Evolutionary conservation across 1,139 yeast species (phyloP).

Genomic region (Scheffersomyces parashehatae): DNA sequence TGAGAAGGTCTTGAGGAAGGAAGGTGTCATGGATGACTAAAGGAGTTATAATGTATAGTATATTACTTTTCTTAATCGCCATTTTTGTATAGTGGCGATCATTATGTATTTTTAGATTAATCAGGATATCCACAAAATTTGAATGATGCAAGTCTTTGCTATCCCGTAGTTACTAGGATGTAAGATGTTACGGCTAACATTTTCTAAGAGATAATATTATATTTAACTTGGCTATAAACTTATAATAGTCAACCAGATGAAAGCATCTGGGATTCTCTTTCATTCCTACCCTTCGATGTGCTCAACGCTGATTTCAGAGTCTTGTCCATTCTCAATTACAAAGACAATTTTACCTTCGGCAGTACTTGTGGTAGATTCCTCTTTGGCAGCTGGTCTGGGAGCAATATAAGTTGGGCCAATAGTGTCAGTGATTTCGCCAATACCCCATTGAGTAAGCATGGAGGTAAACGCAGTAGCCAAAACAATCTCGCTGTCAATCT

Average conservation of each 20-base stretch:
- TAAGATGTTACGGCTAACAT: neutral
- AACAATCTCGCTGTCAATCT: slow-evolving; percentile 50
- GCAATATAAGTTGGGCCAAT: slow-evolving; percentile 49
- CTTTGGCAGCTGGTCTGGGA: slow-evolving; percentile 4
- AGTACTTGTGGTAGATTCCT: neutral
- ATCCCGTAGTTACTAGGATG: neutral
- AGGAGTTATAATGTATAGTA: slow-evolving; percentile 1
- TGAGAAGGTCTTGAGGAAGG: slow-evolving; percentile 47
- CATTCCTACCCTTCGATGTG: neutral
- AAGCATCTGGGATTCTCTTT: no score
- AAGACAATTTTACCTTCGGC: slow-evolving; percentile 11
- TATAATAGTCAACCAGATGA: no score
- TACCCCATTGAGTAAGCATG: slow-evolving; percentile 66
- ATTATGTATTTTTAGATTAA: no score
- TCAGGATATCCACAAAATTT: no score
- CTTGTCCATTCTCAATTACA: slow-evolving; percentile 14
- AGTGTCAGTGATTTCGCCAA: slow-evolving; percentile 53
- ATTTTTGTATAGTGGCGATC: neutral
- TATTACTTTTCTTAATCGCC: slow-evolving; percentile 1
- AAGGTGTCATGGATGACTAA: slow-evolving; percentile 42
- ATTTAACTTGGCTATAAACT: neutral
- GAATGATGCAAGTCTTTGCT: no score
- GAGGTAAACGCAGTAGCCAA: slow-evolving; percentile 59
- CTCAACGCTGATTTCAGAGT: slow-evolving; percentile 6
- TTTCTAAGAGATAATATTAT: neutral